Percentiles rank a stretch among this genome's conserved stretches.
phyloP scores from a whole-genome alignment of 768 basidiomycete species.

The Pleurotus salmoneostramineus region DNA sequence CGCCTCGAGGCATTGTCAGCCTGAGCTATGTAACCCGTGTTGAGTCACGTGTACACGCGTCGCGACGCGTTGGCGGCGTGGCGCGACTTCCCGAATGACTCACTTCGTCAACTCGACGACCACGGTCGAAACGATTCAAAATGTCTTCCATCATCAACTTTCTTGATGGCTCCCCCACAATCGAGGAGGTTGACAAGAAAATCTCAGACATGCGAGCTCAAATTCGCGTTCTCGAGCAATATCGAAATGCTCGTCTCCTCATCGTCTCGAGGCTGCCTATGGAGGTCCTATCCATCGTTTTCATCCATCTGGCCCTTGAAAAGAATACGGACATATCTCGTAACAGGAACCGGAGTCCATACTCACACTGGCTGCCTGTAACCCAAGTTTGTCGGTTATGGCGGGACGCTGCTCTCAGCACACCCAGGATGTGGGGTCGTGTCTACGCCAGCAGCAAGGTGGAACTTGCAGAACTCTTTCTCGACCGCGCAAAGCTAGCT shows the following conservation, averaged over 20 bases:
- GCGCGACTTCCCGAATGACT: too few relatives aligned
- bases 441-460: neutral
- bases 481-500: neutral
- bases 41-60: too few relatives aligned
- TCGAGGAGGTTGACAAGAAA: neutral
- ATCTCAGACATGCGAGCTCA: neutral
- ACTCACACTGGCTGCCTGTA: neutral
- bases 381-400: neutral
- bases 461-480: neutral
- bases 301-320: neutral
- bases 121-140: neutral
- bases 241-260: neutral
- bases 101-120: too few relatives aligned
- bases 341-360: neutral
- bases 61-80: too few relatives aligned
- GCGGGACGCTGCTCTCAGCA: neutral
- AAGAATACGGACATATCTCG: neutral
- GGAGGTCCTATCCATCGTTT: neutral
- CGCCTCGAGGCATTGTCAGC: too few relatives aligned
- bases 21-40: too few relatives aligned
- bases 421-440: neutral
- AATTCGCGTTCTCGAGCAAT: neutral
- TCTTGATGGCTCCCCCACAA: neutral
- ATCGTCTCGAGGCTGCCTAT: neutral
- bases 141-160: neutral